Evolutionary conservation across 2,329 filamentous ascomycete species (phyloP).

Genomic region (Sordariomycetes sp.): DNA sequence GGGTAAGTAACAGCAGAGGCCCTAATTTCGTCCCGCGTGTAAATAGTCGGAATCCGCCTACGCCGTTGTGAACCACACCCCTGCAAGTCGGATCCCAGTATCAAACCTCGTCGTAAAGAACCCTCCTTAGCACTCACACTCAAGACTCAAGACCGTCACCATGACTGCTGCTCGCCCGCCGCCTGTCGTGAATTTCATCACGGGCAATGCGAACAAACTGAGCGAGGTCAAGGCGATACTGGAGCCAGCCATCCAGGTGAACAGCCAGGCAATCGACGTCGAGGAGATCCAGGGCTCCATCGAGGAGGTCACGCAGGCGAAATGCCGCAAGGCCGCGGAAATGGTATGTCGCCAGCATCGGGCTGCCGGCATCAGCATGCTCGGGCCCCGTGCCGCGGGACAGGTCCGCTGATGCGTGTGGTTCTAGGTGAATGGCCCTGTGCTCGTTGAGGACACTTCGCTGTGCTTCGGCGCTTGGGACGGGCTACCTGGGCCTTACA

Average conservation of each 20-base stretch:
- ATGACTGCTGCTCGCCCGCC: background rate
- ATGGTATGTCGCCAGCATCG: slow-evolving; percentile 33
- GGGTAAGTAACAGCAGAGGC: background rate
- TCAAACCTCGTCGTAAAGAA: background rate
- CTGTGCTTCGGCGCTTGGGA: slow-evolving; percentile 84
- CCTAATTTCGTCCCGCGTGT: background rate
- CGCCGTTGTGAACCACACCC: no score
- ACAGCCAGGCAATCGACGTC: slow-evolving; percentile 64
- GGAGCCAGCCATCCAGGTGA: slow-evolving; percentile 57
- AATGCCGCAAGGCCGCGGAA: slow-evolving; percentile 72
- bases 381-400: background rate
- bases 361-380: background rate
- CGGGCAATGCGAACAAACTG: slow-evolving; percentile 90
- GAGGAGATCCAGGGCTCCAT: slow-evolving; percentile 85
- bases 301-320: slow-evolving; percentile 82
- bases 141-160: background rate
- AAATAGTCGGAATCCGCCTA: no score
- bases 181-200: slow-evolving; percentile 73
- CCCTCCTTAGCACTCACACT: background rate
- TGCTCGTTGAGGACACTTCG: slow-evolving; percentile 91
- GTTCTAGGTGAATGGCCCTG: slow-evolving; percentile 63
- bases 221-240: slow-evolving; percentile 81
- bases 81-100: background rate
- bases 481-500: slow-evolving; percentile 90
- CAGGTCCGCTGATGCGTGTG: background rate